These are phyloP conservation scores for Amanita pseudoporphyria DNA, from an alignment of 768 basidiomycete species.

Conservation along the genomic window DNA sequence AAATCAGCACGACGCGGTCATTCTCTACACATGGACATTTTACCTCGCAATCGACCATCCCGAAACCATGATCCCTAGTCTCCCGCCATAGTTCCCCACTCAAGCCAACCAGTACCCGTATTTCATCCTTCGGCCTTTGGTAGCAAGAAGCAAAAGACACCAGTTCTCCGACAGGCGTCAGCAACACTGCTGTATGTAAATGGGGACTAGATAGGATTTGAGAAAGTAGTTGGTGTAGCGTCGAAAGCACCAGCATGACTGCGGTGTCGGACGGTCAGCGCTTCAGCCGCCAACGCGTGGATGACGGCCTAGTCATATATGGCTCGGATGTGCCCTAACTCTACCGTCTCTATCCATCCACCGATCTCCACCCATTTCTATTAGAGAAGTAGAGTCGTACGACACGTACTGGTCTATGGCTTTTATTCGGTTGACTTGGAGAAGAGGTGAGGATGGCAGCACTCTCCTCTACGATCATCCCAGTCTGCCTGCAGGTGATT, in stretches of 20 bases:
- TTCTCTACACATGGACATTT: constrained; percentile 15
- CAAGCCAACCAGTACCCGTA: constrained; percentile 63
- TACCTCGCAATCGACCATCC: constrained; percentile 80
- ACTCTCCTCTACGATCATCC: too few relatives aligned
- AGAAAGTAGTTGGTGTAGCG: constrained; percentile 54
- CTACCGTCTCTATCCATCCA: too few relatives aligned
- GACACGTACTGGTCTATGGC: too few relatives aligned
- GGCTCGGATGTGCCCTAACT: too few relatives aligned
- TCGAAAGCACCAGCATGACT: constrained; percentile 60
- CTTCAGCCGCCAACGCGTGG: too few relatives aligned
- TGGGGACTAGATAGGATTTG: constrained; percentile 50
- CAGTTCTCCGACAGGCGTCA: constrained; percentile 68
- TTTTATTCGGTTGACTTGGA: too few relatives aligned
- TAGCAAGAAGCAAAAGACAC: constrained; percentile 54
- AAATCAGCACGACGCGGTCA: neutral
- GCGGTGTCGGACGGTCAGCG: too few relatives aligned
- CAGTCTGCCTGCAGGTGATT: too few relatives aligned
- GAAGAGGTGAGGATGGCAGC: too few relatives aligned
- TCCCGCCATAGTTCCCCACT: constrained; percentile 75
- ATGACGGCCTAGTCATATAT: too few relatives aligned
- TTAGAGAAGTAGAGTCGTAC: too few relatives aligned
- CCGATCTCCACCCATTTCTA: too few relatives aligned
- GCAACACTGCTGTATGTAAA: constrained; percentile 61
- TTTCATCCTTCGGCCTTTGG: constrained; percentile 58
- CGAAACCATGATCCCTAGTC: constrained; percentile 51